Evolutionary conservation across 768 basidiomycete species (phyloP).

Genomic region (Gelatoporia subvermispora): DNA sequence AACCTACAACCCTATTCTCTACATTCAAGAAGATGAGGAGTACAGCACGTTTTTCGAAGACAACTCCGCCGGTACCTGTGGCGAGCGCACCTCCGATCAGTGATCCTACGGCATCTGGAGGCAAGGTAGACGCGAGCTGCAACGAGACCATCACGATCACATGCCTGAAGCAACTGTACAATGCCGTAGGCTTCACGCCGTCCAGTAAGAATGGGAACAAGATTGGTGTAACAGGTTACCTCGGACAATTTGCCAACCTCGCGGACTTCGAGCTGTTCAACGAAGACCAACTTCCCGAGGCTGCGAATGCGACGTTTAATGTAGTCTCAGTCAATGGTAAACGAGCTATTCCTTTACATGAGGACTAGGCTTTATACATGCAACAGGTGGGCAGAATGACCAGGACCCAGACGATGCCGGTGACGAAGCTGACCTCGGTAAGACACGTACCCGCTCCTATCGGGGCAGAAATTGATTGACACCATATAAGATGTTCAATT

Average conservation of each 20-base stretch:
- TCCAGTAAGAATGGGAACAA: constrained; percentile 16
- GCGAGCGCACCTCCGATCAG: constrained; percentile 22
- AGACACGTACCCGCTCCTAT: neutral
- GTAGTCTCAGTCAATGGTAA: constrained; percentile 53
- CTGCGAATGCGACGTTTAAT: constrained; percentile 42
- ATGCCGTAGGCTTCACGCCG: constrained; percentile 27
- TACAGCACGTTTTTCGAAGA: constrained; percentile 23
- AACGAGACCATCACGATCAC: constrained; percentile 28
- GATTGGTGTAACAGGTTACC: constrained; percentile 44
- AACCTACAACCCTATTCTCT: constrained; percentile 61
- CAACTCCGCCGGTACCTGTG: neutral
- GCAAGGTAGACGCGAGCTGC: constrained; percentile 35
- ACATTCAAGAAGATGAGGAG: constrained; percentile 47
- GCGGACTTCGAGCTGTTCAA: constrained; percentile 49
- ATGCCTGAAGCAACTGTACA: constrained; percentile 32
- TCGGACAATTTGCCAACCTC: constrained; percentile 51
- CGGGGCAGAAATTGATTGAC: neutral
- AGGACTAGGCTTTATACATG: constrained; percentile 1
- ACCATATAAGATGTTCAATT: constrained; percentile 27
- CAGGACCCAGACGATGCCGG: constrained; percentile 50
- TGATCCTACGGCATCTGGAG: constrained; percentile 22
- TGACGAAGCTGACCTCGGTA: constrained; percentile 16
- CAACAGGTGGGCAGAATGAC: constrained; percentile 53
- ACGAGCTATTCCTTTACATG: neutral
- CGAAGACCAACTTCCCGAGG: constrained; percentile 25